Base-by-base conservation (phyloP, 73 alveolate genomes). In the Effrenium voratum region DNA sequence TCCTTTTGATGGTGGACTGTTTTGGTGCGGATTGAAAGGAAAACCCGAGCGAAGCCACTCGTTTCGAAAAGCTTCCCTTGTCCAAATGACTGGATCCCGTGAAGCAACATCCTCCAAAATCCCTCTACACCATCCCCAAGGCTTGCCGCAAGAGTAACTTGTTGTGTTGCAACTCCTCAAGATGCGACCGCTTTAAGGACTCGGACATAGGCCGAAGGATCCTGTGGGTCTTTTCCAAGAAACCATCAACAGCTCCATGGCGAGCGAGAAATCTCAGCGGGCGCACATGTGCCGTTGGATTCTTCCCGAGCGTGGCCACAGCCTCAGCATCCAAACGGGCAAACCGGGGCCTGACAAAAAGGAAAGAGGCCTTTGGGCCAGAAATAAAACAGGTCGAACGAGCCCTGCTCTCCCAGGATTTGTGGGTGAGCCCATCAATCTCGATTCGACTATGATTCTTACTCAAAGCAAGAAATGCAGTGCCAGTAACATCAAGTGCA, bases 241-340 rank as follows among this genome's bases (percentile, higher is more conserved):
- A n/a, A n/a, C n/a, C n/a, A n/a, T n/a, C n/a, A n/a, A n/a, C n/a
- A n/a, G n/a, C n/a, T n/a, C n/a, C n/a, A n/a, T n/a, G n/a, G n/a
- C n/a, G n/a, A n/a, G n/a, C n/a, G n/a, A n/a, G n/a, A n/a, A n/a
- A 32, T 28, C 38, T 77, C 57, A 15, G 36, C 16, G 36, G 93
- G 82, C 81, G 94, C 66, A 86, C 94, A 41, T 90, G 97, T n/a
- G 97, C 97, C 30, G 87, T 90, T 76, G 66, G 66, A 76, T 66
- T 68, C 97, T 90, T 90, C 28, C 97, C 97, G 38, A 90, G 97
- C 59, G 32, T 41, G 34, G 77, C 83, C 44, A 41, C 88, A 28
- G 83, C 97, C 97, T 90, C 55, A n/a, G 92, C 36, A 50, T 0
- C 1, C 1, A 32, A 40, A n/a, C n/a, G n/a, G n/a, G n/a, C n/a